phyloP scores from a whole-genome alignment of 2,329 filamentous ascomycete genomes.

The Teratosphaeria nubilosa region DNA sequence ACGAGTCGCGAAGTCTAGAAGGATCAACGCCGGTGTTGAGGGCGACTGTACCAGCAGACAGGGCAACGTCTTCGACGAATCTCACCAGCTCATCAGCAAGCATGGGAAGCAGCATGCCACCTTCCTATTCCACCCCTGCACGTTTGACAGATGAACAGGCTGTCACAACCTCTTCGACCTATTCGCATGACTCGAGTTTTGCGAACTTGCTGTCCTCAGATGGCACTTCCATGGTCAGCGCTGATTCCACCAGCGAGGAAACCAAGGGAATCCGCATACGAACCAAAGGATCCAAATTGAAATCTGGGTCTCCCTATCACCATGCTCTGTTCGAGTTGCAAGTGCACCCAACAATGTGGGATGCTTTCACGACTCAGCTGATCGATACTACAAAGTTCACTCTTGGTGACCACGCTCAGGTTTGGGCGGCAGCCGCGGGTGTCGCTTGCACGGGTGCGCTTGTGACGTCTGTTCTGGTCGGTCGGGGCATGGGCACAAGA shows the following conservation, averaged over 20 bases:
- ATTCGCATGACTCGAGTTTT: not conserved
- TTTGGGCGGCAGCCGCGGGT: constrained; percentile 11
- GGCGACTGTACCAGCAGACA: not conserved
- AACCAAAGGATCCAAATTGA: constrained; percentile 13
- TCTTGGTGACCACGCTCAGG: constrained; percentile 11
- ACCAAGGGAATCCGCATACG: constrained; percentile 7
- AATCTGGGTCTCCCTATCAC: constrained; percentile 16
- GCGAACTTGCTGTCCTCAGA: not conserved
- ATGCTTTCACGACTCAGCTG: constrained; percentile 13
- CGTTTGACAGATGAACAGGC: not conserved
- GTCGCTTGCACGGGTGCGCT: constrained; percentile 7
- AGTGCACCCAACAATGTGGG: constrained; percentile 15
- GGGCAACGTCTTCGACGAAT: not conserved
- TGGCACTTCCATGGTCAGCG: not conserved
- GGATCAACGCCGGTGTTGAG: not conserved
- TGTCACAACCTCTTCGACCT: not conserved
- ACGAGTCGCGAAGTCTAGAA: constrained; percentile 2
- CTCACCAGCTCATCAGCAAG: not conserved
- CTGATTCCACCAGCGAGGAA: not conserved
- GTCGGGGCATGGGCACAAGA: constrained; percentile 9
- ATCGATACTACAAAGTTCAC: constrained; percentile 10
- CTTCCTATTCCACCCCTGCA: constrained; percentile 1
- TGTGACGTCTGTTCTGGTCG: constrained; percentile 7
- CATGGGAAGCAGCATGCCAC: not conserved
- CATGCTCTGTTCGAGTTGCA: constrained; percentile 14